Evolutionary conservation across 768 basidiomycete species (phyloP).

Genomic region (Pulveroboletus sp.): DNA sequence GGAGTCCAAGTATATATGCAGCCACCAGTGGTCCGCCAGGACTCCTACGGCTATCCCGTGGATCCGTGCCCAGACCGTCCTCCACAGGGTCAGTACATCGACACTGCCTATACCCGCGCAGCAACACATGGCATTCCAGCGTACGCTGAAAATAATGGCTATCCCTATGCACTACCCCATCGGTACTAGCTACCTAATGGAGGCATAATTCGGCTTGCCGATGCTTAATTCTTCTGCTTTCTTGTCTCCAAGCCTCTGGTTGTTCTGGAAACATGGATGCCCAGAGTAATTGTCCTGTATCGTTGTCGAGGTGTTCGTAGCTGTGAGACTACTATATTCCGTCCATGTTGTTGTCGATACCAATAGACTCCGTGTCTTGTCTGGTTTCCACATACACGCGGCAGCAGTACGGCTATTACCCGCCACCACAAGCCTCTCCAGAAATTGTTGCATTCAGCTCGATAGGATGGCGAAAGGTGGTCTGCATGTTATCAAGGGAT

Average conservation of each 20-base stretch:
- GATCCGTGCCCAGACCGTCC: conserved; percentile 11
- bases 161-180: conserved; percentile 5
- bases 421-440: background rate
- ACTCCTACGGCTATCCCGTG: conserved; percentile 9
- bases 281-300: conserved; percentile 6
- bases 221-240: conserved; percentile 3
- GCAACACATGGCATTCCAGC: conserved; percentile 10
- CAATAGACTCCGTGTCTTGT: conserved; percentile 5
- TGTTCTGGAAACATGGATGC: conserved; percentile 11
- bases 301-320: conserved; percentile 2
- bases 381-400: background rate
- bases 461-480: conserved; percentile 16
- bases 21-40: conserved; percentile 7
- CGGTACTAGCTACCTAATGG: conserved; percentile 3
- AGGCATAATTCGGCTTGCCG: conserved; percentile 2
- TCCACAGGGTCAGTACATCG: conserved; percentile 9
- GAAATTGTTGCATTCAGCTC: background rate
- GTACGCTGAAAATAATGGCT: conserved; percentile 12
- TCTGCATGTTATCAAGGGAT: conserved; percentile 4
- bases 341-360: conserved; percentile 6
- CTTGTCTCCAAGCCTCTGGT: conserved; percentile 8
- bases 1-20: conserved; percentile 2
- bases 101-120: conserved; percentile 5
- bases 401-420: background rate
- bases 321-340: conserved; percentile 7